A percentile compares a stretch with the other conserved stretches of the same genome.
Conservation (phyloP, 1,284 basidiomycete species). For the Cutaneotrichosporon sp. region DNA sequence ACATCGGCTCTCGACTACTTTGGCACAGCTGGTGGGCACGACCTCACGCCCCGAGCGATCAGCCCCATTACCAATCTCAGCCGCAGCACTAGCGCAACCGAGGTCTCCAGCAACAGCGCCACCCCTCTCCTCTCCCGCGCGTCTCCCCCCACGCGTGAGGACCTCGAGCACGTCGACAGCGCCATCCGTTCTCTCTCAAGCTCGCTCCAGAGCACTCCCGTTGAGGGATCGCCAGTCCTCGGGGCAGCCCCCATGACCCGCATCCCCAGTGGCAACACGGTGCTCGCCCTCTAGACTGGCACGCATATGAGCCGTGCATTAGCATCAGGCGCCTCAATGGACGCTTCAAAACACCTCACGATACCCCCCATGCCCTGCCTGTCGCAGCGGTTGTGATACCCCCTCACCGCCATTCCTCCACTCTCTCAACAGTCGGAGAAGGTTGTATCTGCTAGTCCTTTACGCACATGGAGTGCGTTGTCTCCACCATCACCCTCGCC, state of each 20-base stretch:
- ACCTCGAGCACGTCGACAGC: conserved; percentile 30
- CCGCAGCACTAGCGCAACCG: conserved; percentile 12
- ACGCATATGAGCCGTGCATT: conserved; percentile 10
- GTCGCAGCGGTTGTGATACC: neutral
- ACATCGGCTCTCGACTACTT: conserved; percentile 48
- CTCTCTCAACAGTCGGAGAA: conserved; percentile 5
- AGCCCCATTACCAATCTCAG: conserved; percentile 18
- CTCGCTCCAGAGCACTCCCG: conserved; percentile 23
- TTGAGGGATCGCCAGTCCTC: conserved; percentile 13
- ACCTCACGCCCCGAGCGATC: conserved; percentile 22
- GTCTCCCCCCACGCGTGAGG: conserved; percentile 23
- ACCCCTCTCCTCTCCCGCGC: conserved; percentile 8
- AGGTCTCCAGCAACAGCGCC: conserved; percentile 8
- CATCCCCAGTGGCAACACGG: conserved; percentile 11
- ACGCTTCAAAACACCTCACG: neutral
- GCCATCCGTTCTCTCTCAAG: conserved; percentile 23
- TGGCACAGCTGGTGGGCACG: conserved; percentile 27
- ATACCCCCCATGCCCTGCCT: neutral
- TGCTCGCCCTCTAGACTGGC: conserved; percentile 15
- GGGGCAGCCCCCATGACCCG: conserved; percentile 9
- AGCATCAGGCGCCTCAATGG: conserved; percentile 5
- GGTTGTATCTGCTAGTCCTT: conserved; percentile 8
- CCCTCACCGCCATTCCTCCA: conserved; percentile 6
- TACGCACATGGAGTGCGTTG: conserved; percentile 8
- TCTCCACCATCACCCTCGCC: conserved; percentile 3